Percentiles rank a stretch among this genome's conserved stretches.
These are phyloP conservation scores for Suillus occidentalis DNA, from an alignment of 768 basidiomycete species.

Conservation along the genomic window DNA sequence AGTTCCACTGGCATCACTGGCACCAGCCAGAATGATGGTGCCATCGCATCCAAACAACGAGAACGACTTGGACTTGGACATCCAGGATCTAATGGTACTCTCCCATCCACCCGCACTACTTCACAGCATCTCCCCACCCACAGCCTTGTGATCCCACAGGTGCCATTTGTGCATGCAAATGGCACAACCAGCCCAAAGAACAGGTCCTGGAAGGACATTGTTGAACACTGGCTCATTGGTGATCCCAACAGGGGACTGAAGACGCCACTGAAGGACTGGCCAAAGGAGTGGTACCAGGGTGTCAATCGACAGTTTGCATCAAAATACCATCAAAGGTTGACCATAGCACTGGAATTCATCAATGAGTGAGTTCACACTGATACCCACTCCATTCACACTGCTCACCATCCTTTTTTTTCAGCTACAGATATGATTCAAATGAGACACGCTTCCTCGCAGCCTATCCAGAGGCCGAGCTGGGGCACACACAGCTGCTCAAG, in stretches of 20 bases:
- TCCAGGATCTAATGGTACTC: not conserved
- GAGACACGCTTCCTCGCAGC: not conserved
- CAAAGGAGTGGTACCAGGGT: not conserved
- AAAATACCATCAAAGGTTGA: not conserved
- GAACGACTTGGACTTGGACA: no score
- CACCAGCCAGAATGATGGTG: no score
- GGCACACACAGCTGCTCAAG: not conserved
- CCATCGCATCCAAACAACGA: no score
- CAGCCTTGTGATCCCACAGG: not conserved
- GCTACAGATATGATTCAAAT: slow-evolving; percentile 1
- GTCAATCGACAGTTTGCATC: not conserved
- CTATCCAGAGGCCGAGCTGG: not conserved
- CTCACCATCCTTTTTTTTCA: not conserved
- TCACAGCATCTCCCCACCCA: not conserved
- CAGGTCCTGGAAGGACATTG: not conserved
- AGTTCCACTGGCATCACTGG: no score
- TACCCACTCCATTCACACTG: not conserved
- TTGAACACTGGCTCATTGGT: not conserved
- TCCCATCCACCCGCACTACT: not conserved
- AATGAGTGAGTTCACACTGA: not conserved
- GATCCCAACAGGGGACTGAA: not conserved
- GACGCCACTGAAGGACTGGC: not conserved
- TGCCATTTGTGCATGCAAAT: not conserved
- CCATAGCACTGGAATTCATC: not conserved
- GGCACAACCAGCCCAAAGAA: not conserved